Percentiles rank a stretch among this genome's conserved stretches.
phyloP scores from a whole-genome alignment of 2,329 filamentous ascomycete genomes.

The Fusarium tupiense region DNA sequence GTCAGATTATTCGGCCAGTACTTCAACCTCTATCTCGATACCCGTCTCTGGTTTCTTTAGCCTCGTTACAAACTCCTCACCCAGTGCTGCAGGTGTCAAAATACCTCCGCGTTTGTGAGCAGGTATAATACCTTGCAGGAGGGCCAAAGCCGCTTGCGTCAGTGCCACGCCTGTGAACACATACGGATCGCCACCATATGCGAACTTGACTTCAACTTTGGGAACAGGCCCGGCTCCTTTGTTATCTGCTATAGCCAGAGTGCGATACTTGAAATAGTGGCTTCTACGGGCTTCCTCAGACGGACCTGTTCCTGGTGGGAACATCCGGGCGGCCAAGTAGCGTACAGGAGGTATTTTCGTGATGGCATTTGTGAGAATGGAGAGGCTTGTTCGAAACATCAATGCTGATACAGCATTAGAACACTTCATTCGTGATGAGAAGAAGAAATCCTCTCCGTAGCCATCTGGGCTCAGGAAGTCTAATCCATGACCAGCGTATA shows the following conservation, averaged over 20 bases:
- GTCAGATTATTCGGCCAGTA: neutral
- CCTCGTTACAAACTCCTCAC: slow-evolving; percentile 19
- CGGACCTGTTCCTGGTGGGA: slow-evolving; percentile 31
- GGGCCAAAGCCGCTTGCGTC: slow-evolving; percentile 30
- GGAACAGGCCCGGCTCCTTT: neutral
- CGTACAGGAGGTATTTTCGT: slow-evolving; percentile 16
- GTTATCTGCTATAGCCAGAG: slow-evolving; percentile 18
- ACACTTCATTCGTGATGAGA: slow-evolving; percentile 10
- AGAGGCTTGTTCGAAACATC: neutral
- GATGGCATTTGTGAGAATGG: slow-evolving; percentile 15
- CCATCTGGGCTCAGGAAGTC: neutral
- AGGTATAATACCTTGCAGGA: slow-evolving; percentile 19
- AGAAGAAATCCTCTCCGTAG: slow-evolving; percentile 8
- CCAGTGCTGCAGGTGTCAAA: slow-evolving; percentile 32
- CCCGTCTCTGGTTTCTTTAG: slow-evolving; percentile 11
- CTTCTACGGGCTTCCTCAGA: slow-evolving; percentile 13
- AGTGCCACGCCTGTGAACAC: slow-evolving; percentile 31
- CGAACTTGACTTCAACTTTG: slow-evolving; percentile 21
- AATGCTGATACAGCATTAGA: neutral
- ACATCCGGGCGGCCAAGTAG: slow-evolving; percentile 13
- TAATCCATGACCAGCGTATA: neutral
- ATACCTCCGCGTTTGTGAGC: slow-evolving; percentile 29
- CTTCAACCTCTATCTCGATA: slow-evolving; percentile 19
- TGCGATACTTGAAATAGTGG: slow-evolving; percentile 27
- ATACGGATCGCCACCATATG: slow-evolving; percentile 30